phyloP scores from a whole-genome alignment of 805 yeast genomes.

The Myxozyma kluyveri region DNA sequence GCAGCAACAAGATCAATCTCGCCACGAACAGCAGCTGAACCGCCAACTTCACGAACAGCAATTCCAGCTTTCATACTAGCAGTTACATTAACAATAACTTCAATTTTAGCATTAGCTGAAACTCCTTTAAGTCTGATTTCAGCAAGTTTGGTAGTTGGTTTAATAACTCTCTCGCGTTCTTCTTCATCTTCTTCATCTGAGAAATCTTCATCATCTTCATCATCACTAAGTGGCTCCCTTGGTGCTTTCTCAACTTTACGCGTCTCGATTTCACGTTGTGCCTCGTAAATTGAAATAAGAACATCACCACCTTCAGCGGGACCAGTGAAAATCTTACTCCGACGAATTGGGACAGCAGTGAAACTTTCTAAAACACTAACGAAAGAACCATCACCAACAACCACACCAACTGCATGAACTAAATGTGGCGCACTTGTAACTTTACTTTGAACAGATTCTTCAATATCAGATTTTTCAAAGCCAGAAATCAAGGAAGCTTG shows the following conservation, averaged over 20 bases:
- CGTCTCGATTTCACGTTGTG: conserved; percentile 78
- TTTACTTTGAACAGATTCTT: conserved; percentile 75
- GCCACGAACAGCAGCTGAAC: conserved; percentile 23
- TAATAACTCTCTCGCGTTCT: conserved; percentile 84
- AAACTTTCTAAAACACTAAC: conserved; percentile 72
- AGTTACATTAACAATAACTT: conserved; percentile 58
- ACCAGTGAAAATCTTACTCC: conserved; percentile 61
- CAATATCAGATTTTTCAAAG: conserved; percentile 60
- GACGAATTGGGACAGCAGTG: conserved; percentile 88
- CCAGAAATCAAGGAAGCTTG: conserved; percentile 84
- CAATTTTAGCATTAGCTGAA: conserved; percentile 63
- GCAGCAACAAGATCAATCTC: conserved; percentile 7
- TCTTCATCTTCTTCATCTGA: conserved; percentile 59
- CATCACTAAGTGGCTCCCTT: conserved; percentile 53
- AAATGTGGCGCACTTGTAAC: conserved; percentile 87
- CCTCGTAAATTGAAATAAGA: conserved; percentile 74
- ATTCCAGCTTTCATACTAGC: conserved; percentile 63
- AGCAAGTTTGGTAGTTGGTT: conserved; percentile 70
- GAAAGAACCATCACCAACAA: conserved; percentile 61
- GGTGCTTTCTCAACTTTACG: conserved; percentile 67
- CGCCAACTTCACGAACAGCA: conserved; percentile 46
- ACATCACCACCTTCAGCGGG: conserved; percentile 59
- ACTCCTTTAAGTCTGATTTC: conserved; percentile 73
- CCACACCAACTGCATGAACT: conserved; percentile 77
- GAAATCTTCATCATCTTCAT: conserved; percentile 45